Conservation (phyloP, 129 eudicot genomes). For the Pseudognaphalium luteoalbum region DNA sequence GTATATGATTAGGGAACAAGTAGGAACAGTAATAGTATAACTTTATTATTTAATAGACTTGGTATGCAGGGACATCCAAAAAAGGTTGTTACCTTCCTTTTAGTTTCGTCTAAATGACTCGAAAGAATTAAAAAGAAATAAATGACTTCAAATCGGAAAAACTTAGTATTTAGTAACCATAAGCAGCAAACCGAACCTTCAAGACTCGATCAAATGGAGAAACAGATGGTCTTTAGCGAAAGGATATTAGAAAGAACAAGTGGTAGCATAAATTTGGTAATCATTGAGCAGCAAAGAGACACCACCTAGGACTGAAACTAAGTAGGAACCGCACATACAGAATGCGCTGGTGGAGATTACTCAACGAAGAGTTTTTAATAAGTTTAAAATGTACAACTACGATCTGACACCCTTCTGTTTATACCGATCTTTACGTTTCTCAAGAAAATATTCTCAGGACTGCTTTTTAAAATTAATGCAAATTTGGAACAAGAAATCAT, state of each 20-base stretch:
- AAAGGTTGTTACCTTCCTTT: neutral
- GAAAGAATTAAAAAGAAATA: neutral
- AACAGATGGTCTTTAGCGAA: neutral
- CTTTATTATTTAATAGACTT: neutral
- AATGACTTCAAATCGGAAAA: neutral
- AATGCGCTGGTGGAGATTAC: neutral
- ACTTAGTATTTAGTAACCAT: neutral
- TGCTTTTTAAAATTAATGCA: neutral
- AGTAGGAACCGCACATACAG: neutral
- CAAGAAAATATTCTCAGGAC: neutral
- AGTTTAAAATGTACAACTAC: neutral
- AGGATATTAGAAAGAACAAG: neutral
- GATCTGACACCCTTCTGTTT: slow-evolving; percentile 2
- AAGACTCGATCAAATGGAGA: slow-evolving; percentile 3
- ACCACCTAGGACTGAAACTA: neutral
- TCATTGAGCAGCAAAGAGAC: slow-evolving; percentile 4
- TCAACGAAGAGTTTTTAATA: neutral
- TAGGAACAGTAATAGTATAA: neutral
- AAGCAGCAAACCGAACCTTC: neutral
- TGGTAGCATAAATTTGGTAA: neutral
- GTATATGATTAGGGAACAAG: neutral
- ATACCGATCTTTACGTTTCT: neutral
- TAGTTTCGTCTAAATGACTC: neutral
- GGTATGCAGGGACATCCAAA: neutral
- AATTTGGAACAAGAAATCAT: slow-evolving; percentile 25